Percentiles rank a stretch among this genome's conserved stretches.
Evolutionary conservation across 768 basidiomycete species (phyloP).

Genomic region (Russula compacta): DNA sequence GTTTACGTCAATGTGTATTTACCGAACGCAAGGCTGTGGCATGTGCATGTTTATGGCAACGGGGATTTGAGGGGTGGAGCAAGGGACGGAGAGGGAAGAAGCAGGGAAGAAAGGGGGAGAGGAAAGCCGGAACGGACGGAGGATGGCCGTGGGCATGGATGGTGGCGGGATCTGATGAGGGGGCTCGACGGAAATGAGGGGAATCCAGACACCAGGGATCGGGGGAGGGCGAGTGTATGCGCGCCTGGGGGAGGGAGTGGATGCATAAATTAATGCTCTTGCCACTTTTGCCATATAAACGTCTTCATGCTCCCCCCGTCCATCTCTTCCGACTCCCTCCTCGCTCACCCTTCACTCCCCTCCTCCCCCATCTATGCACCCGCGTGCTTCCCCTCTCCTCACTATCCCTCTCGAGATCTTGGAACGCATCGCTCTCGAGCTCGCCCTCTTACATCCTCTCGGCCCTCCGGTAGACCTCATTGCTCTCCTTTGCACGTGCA

Average conservation of each 20-base stretch:
- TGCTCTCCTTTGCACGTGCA: slow-evolving; percentile 41
- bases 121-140: slow-evolving; percentile 1
- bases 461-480: slow-evolving; percentile 41
- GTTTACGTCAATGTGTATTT: slow-evolving; percentile 13
- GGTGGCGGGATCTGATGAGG: background rate
- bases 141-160: background rate
- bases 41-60: slow-evolving; percentile 6
- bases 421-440: slow-evolving; percentile 42
- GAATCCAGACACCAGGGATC: background rate
- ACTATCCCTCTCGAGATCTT: slow-evolving; percentile 37
- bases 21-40: background rate
- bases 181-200: slow-evolving; percentile 14
- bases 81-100: background rate
- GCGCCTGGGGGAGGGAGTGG: background rate
- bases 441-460: slow-evolving; percentile 33
- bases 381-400: slow-evolving; percentile 7
- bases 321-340: slow-evolving; percentile 5
- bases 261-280: background rate
- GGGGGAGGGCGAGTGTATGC: background rate
- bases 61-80: slow-evolving; percentile 2
- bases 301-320: slow-evolving; percentile 5
- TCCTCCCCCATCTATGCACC: background rate
- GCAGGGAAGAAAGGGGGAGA: background rate
- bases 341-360: background rate
- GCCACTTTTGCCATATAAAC: slow-evolving; percentile 15